Conservation (phyloP, 2,329 filamentous ascomycete species). For the Fusarium verticillioides region DNA sequence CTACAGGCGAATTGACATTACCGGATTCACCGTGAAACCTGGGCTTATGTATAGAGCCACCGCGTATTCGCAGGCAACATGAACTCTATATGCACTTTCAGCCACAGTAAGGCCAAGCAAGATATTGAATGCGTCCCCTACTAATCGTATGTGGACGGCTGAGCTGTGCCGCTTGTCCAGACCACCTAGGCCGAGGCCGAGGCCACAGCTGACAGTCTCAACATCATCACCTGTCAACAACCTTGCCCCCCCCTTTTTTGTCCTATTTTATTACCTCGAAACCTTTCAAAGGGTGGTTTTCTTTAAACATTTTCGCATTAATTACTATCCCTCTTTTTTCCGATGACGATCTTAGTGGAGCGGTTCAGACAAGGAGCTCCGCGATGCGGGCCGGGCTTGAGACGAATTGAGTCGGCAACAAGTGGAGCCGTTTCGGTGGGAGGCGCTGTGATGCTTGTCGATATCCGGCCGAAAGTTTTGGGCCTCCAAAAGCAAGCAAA, state of each 20-base stretch:
- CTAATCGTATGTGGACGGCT: slow-evolving; percentile 6
- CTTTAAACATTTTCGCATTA: slow-evolving; percentile 2
- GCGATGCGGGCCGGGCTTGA: slow-evolving; percentile 26
- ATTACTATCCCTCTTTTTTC: neutral
- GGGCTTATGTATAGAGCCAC: slow-evolving; percentile 1
- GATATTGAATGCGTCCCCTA: slow-evolving; percentile 7
- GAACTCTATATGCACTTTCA: slow-evolving; percentile 15
- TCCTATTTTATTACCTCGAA: neutral
- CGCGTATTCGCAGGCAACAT: slow-evolving; percentile 3
- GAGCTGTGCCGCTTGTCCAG: slow-evolving; percentile 32
- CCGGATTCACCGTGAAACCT: slow-evolving; percentile 6
- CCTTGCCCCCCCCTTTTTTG: neutral
- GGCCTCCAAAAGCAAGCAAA: slow-evolving; percentile 8
- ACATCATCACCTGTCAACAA: slow-evolving; percentile 10
- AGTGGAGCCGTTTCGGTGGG: slow-evolving; percentile 30
- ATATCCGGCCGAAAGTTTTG: slow-evolving; percentile 6
- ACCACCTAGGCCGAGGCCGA: slow-evolving; percentile 21
- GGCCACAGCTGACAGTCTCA: slow-evolving; percentile 14
- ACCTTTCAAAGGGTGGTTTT: neutral
- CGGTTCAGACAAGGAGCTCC: slow-evolving; percentile 23
- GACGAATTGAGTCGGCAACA: slow-evolving; percentile 34
- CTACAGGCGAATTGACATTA: neutral
- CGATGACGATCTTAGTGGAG: slow-evolving; percentile 20
- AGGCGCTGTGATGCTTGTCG: slow-evolving; percentile 18
- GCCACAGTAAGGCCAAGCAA: slow-evolving; percentile 22